Percentiles rank a stretch among this genome's conserved stretches.
phyloP scores from a whole-genome alignment of 202 grass and related monocot genomes.

The Musa balbisiana region DNA sequence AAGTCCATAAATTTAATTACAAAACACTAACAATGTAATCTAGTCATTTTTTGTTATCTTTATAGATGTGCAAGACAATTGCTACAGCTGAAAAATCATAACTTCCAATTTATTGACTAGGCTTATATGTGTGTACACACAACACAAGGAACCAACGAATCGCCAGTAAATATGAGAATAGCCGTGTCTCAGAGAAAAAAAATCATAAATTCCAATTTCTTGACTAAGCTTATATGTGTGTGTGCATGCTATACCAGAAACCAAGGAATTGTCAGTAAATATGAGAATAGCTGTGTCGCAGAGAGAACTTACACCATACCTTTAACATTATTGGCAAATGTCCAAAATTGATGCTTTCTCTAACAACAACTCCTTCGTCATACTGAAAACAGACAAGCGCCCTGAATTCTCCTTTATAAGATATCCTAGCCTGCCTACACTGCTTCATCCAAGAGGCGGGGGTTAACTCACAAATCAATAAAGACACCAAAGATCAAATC shows the following conservation, averaged over 20 bases:
- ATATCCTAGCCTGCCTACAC: conserved; percentile 62
- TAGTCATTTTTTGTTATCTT: no score
- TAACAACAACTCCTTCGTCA: conserved; percentile 37
- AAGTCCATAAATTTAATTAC: no score
- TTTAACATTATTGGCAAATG: conserved; percentile 89
- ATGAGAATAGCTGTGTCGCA: not conserved
- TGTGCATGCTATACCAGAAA: not conserved
- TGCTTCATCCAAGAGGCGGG: conserved; percentile 24
- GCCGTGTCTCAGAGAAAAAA: no score
- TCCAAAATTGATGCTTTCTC: conserved; percentile 65
- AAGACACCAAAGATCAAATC: conserved; percentile 6
- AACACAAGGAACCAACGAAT: no score
- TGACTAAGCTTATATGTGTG: no score
- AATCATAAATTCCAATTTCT: no score
- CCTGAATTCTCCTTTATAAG: conserved; percentile 73
- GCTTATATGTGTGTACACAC: no score
- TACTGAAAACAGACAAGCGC: conserved; percentile 44
- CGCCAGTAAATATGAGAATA: no score
- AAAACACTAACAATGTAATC: no score
- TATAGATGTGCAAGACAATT: no score
- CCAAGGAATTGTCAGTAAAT: not conserved
- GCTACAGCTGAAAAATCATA: no score
- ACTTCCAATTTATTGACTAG: no score
- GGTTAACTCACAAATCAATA: not conserved
- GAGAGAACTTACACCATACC: conserved; percentile 27